Conservation (phyloP, 2,329 filamentous ascomycete genomes). For the Dendrostoma leiphaemia region DNA sequence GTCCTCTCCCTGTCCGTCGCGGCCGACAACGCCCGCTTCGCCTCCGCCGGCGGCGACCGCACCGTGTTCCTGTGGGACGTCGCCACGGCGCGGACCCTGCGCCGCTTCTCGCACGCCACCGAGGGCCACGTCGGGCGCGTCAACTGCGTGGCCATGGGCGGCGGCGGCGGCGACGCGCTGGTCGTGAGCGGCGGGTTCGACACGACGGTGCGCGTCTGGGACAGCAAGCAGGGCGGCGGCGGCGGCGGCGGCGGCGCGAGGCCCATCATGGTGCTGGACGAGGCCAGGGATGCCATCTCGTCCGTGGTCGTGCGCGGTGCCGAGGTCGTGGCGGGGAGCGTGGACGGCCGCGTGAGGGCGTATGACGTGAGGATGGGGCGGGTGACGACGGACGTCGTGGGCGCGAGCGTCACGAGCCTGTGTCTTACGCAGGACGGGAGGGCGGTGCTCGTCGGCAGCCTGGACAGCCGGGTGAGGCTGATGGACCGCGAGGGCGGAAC, state of each 20-base stretch:
- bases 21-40: constrained; percentile 78
- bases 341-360: constrained; percentile 76
- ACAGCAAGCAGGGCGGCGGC: constrained; percentile 49
- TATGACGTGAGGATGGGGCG: constrained; percentile 82
- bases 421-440: constrained; percentile 69
- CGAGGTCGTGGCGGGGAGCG: constrained; percentile 71
- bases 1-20: constrained; percentile 78
- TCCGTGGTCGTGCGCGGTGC: constrained; percentile 45
- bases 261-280: constrained; percentile 69
- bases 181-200: constrained; percentile 74
- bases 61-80: constrained; percentile 95
- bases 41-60: constrained; percentile 85
- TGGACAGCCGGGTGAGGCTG: constrained; percentile 76
- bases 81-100: constrained; percentile 70
- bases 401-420: constrained; percentile 72
- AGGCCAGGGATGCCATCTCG: constrained; percentile 70
- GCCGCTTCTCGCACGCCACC: constrained; percentile 61
- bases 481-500: constrained; percentile 77
- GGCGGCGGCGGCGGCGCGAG: constrained; percentile 41
- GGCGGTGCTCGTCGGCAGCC: constrained; percentile 68
- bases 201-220: constrained; percentile 75
- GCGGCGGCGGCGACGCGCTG: constrained; percentile 72
- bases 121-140: constrained; percentile 69
- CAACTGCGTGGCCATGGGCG: constrained; percentile 77
- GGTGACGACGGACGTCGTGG: constrained; percentile 68